These are phyloP conservation scores for Monilinia fructicola DNA, from an alignment of 2,329 filamentous ascomycete genomes.

Conservation along the genomic window DNA sequence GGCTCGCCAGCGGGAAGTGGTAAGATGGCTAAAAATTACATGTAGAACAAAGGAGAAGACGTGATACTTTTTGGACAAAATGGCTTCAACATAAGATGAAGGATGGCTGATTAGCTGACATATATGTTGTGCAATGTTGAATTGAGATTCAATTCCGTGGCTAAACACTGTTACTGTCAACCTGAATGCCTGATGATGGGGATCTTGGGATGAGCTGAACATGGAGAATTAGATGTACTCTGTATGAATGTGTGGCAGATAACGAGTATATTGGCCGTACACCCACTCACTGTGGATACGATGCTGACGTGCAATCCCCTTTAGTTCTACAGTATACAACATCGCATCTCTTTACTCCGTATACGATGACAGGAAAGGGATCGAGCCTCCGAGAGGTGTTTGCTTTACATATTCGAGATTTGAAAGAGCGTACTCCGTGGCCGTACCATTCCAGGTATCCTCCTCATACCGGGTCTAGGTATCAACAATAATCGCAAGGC, in stretches of 20 bases:
- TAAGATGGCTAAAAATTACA: neutral
- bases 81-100: constrained; percentile 10
- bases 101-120: neutral
- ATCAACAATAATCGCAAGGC: neutral
- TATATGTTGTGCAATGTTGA: constrained; percentile 11
- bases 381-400: neutral
- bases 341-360: neutral
- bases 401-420: neutral
- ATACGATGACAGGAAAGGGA: constrained; percentile 5
- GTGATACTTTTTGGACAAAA: neutral
- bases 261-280: neutral
- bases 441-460: no score
- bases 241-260: neutral
- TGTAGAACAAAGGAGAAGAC: neutral
- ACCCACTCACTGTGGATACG: neutral
- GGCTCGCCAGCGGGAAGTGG: neutral
- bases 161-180: no score
- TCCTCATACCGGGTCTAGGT: no score
- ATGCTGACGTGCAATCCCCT: constrained; percentile 11
- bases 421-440: neutral
- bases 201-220: constrained; percentile 14
- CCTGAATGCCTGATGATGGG: neutral
- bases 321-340: neutral
- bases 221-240: neutral
- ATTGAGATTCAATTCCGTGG: neutral